phyloP scores from a whole-genome alignment of 2,329 filamentous ascomycete genomes.

The Epichloe glyceriae region DNA sequence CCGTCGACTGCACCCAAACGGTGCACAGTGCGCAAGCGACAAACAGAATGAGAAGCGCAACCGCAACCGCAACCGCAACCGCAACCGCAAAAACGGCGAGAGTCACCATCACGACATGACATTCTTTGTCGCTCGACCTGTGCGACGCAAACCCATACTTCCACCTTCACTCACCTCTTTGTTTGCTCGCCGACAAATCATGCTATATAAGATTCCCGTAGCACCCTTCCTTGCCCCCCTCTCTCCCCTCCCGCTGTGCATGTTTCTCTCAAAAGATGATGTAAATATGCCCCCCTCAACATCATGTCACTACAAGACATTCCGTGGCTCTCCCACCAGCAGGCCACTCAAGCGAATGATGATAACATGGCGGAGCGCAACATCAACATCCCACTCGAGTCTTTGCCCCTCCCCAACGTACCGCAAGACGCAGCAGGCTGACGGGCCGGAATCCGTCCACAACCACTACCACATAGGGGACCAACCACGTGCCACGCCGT shows the following conservation, averaged over 20 bases:
- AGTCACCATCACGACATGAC: no score
- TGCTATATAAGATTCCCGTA: not conserved
- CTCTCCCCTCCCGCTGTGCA: not conserved
- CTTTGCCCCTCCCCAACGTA: constrained; percentile 2
- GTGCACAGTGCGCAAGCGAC: no score
- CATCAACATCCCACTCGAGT: constrained; percentile 1
- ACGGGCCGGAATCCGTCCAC: constrained; percentile 4
- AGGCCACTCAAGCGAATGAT: not conserved
- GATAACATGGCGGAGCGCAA: not conserved
- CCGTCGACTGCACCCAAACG: no score
- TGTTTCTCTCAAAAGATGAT: not conserved
- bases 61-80: no score
- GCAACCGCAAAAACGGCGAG: no score
- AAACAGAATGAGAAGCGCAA: no score
- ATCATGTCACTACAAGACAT: constrained; percentile 1
- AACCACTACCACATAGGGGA: constrained; percentile 10
- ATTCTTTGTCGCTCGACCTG: not conserved
- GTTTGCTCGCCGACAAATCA: constrained; percentile 1
- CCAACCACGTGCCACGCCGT: constrained; percentile 1
- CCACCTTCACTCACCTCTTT: not conserved
- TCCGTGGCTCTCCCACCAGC: not conserved
- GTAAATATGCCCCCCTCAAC: not conserved
- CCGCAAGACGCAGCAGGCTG: not conserved
- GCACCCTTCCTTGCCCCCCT: not conserved
- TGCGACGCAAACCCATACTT: constrained; percentile 5